Base-by-base conservation (phyloP, 2,329 filamentous ascomycete species). In the Claviceps spartinae region DNA sequence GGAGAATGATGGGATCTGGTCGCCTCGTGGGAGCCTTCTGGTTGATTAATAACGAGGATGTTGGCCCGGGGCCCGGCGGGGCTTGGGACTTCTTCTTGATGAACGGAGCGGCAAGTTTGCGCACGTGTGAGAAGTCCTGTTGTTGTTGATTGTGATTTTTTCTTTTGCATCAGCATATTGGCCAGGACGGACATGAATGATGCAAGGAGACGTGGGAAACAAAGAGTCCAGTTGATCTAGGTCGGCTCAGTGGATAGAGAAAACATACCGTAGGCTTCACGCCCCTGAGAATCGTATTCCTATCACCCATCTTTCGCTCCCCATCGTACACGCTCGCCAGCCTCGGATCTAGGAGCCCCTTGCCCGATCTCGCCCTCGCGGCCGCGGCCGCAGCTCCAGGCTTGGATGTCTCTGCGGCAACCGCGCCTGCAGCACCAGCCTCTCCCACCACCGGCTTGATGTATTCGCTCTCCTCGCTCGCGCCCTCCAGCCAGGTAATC, bases 111-210 rank as follows among this genome's bases (percentile, higher is more conserved):
- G 89, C 88, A 57, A 86, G 79, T 72, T 95, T 96, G 62, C 90
- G 87, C 57, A 96, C 85, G 61, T 90, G 84, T 16, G 89, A 91
- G 68, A 97, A 97, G 70, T 98, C 93, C 88, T 96, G 6, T 43
- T 8, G 2, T 7, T 43, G 7, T 34, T 20, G 5, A 8, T 14
- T 20, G 22, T 9, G n/a, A 42, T 42, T 42, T 20, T 42, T 42
- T 42, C 9, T 42, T 20, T 20, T 42, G 8, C 8, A 4, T 30
- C 26, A 30, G 26, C 26, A 30, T 30, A 9, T 30, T 30, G 26
- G 8, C 8, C 26, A 30, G 8, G 26, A 30, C 8, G 8, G 26
- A 30, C 26, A 30, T 30, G 26, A 30, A 30, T 4, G 26, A 30
- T 30, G 7, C 8, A 30, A 30, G 26, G 26, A 9, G 26, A 30